These are phyloP conservation scores for Pyricularia sp. DNA, from an alignment of 2,329 filamentous ascomycete genomes.

Conservation along the genomic window DNA sequence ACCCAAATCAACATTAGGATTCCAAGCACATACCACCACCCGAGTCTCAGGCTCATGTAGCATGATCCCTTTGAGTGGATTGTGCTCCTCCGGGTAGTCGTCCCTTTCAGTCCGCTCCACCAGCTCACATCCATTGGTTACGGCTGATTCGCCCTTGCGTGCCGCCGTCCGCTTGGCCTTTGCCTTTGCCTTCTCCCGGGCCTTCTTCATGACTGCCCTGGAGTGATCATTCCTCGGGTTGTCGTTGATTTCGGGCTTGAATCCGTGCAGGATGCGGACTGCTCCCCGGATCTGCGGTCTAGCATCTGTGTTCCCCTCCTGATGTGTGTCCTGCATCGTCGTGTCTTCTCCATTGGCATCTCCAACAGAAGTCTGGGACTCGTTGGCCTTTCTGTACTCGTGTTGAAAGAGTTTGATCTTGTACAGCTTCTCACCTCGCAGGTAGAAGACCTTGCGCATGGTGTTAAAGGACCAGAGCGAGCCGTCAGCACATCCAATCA, in stretches of 20 bases:
- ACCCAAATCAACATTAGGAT: slow-evolving; percentile 51
- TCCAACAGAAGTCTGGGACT: background rate
- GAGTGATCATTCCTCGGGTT: slow-evolving; percentile 18
- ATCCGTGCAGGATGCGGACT: slow-evolving; percentile 38
- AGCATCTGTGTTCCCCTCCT: slow-evolving; percentile 10
- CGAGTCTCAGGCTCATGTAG: slow-evolving; percentile 47
- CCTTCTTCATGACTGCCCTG: slow-evolving; percentile 3
- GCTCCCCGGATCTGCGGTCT: slow-evolving; percentile 25
- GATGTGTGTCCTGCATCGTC: background rate
- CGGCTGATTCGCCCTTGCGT: background rate
- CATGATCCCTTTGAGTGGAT: slow-evolving; percentile 26
- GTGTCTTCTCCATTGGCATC: background rate
- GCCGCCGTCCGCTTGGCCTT: background rate
- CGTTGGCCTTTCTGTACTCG: slow-evolving; percentile 30
- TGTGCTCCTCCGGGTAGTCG: slow-evolving; percentile 10
- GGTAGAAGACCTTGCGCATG: slow-evolving; percentile 28
- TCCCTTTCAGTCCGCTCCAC: slow-evolving; percentile 8
- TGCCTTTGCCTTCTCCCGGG: slow-evolving; percentile 11
- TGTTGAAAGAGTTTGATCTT: slow-evolving; percentile 39
- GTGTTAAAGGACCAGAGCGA: slow-evolving; percentile 25
- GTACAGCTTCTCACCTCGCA: slow-evolving; percentile 22
- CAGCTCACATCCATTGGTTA: background rate
- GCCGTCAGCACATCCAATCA: slow-evolving; percentile 36
- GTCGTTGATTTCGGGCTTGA: slow-evolving; percentile 34
- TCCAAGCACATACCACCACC: slow-evolving; percentile 52